phyloP scores from a whole-genome alignment of 257 asterid species.

The Solanum dulcamara region DNA sequence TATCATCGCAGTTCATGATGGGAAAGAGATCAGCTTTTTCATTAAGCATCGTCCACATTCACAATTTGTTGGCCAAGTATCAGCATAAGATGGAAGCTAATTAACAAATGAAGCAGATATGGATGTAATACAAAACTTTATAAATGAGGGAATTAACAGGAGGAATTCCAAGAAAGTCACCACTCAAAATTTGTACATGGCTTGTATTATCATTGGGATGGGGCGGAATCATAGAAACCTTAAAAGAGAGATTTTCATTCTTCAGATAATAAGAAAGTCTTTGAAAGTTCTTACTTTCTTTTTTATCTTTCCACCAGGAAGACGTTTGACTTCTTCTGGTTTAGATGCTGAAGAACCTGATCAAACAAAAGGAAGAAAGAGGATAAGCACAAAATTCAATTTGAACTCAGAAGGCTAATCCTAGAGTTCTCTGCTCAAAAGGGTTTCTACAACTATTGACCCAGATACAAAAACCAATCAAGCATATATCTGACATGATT shows the following conservation, averaged over 20 bases:
- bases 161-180: not conserved
- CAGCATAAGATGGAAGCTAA: not conserved
- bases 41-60: not conserved
- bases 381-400: not conserved
- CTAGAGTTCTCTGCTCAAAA: not conserved
- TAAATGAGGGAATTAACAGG: not conserved
- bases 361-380: slow-evolving; percentile 17
- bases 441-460: not conserved
- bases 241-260: not conserved
- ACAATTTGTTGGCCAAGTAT: not conserved
- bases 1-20: not conserved
- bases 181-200: not conserved
- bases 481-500: not conserved
- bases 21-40: not conserved
- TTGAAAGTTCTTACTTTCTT: slow-evolving; percentile 52
- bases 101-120: not conserved
- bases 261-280: not conserved
- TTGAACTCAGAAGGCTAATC: not conserved
- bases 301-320: slow-evolving; percentile 94
- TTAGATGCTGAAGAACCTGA: slow-evolving; percentile 75
- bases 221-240: not conserved
- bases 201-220: not conserved
- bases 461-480: not conserved
- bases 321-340: slow-evolving; percentile 80
- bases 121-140: not conserved